Conservation (phyloP, 179 eudicot species). For the Corrigiola litoralis region DNA sequence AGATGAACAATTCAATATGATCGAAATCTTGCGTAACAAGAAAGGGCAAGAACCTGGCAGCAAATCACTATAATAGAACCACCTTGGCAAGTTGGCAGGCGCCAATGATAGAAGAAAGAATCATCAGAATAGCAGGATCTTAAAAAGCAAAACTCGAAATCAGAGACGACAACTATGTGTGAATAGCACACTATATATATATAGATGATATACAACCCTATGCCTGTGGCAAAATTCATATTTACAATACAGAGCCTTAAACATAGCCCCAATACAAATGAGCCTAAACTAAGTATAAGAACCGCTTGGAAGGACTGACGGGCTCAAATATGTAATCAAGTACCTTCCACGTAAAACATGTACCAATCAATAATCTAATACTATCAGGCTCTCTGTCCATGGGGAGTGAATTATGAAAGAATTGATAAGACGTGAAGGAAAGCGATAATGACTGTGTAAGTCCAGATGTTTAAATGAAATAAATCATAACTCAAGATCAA, state of each 20-base stretch:
- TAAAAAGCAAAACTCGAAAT: neutral
- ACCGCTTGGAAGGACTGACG: conserved; percentile 1
- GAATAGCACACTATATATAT: conserved; percentile 1
- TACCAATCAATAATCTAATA: conserved; percentile 22
- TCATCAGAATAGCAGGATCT: too few relatives aligned
- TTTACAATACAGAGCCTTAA: conserved; percentile 19
- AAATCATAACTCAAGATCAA: conserved; percentile 4
- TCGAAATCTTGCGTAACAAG: too few relatives aligned
- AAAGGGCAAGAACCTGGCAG: too few relatives aligned
- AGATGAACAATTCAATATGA: too few relatives aligned
- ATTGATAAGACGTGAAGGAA: conserved; percentile 13
- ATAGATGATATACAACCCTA: conserved; percentile 24
- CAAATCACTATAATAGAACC: too few relatives aligned
- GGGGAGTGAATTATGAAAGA: conserved; percentile 12
- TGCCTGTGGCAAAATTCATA: conserved; percentile 12
- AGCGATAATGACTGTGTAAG: conserved; percentile 7
- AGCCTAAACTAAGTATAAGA: neutral
- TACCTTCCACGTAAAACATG: conserved; percentile 10
- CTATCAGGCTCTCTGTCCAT: conserved; percentile 8
- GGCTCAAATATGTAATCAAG: conserved; percentile 6
- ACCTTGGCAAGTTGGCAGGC: too few relatives aligned
- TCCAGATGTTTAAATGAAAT: conserved; percentile 14
- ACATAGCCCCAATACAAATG: conserved; percentile 2
- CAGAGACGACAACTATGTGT: conserved; percentile 3
- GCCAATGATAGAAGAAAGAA: too few relatives aligned